phyloP scores from a whole-genome alignment of 176 grass and related monocot genomes.

The Aegilops longissima region DNA sequence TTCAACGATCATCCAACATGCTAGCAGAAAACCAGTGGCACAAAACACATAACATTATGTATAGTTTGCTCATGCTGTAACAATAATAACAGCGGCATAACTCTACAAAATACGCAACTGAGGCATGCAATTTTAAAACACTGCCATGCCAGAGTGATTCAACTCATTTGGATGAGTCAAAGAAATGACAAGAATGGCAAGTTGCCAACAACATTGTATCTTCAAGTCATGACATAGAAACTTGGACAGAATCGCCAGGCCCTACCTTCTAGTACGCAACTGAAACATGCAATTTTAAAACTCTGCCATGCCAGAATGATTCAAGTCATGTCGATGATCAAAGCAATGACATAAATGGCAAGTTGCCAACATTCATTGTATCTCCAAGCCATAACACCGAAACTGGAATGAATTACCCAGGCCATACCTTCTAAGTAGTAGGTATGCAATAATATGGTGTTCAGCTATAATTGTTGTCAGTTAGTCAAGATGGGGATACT shows the following conservation, averaged over 20 bases:
- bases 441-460: neutral
- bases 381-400: too few species aligned
- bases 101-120: neutral
- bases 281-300: too few species aligned
- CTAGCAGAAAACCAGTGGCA: neutral
- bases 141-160: neutral
- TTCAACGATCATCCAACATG: neutral
- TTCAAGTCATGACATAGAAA: neutral
- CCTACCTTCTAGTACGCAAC: neutral
- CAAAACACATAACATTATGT: neutral
- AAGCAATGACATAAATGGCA: too few species aligned
- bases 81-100: neutral
- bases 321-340: too few species aligned
- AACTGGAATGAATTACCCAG: too few species aligned
- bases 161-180: neutral
- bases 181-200: slow-evolving; percentile 4
- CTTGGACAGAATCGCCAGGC: neutral
- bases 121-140: neutral
- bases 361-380: too few species aligned
- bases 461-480: too few species aligned
- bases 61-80: neutral
- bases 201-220: neutral
- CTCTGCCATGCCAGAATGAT: too few species aligned
- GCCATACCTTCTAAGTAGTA: neutral
- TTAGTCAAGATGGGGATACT: too few species aligned